Base-by-base conservation (phyloP, 805 yeast species). In the Saccharomyces kudriavzevii region DNA sequence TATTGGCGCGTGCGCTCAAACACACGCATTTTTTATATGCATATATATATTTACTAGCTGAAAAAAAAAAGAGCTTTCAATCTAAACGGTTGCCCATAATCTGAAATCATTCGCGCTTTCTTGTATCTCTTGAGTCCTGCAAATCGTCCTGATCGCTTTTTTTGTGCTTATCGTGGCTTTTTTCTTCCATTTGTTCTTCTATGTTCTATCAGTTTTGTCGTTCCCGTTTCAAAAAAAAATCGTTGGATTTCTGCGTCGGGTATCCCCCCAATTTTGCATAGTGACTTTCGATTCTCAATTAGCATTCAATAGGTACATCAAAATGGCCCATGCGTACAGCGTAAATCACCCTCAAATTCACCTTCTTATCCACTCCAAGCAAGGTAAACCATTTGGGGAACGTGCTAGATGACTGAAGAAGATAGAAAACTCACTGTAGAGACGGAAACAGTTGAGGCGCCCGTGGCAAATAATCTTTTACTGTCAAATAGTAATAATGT, bases 391-490 rank as follows among this genome's bases (percentile, higher is more conserved):
- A 35, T 35, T 35, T 35, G 43, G 43, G 43, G 17, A 35, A 35
- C 24, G 43, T 17, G 43, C 10, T 30, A 27, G 56, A 59, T 56
- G 60, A 56, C 55, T 25, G 65, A 61, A 46, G 68, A 63, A 52
- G 59, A 63, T 25, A 68, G 70, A 49, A 64, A 70, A 24, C 75
- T 80, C 74, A 78, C 79, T 28, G 87, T 82, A 29, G 87, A 82
- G 59, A 80, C 84, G 0, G 87, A 82, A 60, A 80, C 84, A 0
- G 84, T 82, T 17, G 77, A 81, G 43, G 77, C 83, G 1, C 67
- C 74, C 2, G 56, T 57, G 1, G 48, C 55, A 67, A 74, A 48
- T 20, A 17, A 35, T 17, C 43, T 35, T 70, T 74, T 47, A 54
- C 70, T 48, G 59, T 71, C 55, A 67, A 72, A 22, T 27, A 49